Conservation (phyloP, 2,329 filamentous ascomycete genomes). For the Grosmannia serpens region DNA sequence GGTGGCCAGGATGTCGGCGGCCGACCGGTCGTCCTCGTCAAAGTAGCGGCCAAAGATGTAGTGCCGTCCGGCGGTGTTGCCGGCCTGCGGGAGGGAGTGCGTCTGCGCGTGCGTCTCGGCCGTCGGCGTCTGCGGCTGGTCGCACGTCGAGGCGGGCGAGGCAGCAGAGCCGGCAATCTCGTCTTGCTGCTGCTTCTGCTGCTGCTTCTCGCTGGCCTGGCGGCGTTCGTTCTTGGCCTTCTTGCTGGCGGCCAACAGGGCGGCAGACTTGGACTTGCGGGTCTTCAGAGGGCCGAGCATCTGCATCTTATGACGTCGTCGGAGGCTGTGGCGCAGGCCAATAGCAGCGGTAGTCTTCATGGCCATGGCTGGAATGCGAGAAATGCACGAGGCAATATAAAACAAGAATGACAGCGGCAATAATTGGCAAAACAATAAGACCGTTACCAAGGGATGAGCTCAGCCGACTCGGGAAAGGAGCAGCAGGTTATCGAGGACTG, state of each 20-base stretch:
- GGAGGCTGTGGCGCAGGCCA: slow-evolving; percentile 3
- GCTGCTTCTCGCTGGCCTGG: background rate
- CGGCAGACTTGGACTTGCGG: background rate
- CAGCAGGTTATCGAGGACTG: background rate
- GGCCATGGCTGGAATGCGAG: slow-evolving; percentile 2
- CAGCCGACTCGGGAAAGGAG: background rate
- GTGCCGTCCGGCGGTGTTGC: background rate
- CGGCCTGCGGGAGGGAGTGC: background rate
- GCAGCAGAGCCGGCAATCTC: background rate
- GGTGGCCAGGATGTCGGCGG: slow-evolving; percentile 8
- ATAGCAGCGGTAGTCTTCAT: slow-evolving; percentile 3
- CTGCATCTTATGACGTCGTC: background rate
- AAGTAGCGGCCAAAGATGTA: slow-evolving; percentile 3
- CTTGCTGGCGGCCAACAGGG: background rate
- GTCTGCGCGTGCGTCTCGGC: background rate
- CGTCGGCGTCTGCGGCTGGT: background rate
- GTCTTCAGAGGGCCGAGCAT: background rate
- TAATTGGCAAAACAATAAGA: background rate
- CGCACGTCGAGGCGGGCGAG: background rate
- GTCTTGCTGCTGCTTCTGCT: background rate
- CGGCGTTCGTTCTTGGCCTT: background rate
- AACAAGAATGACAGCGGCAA: background rate
- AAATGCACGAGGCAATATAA: background rate
- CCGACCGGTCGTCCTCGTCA: slow-evolving; percentile 9
- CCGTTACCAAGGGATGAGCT: background rate